These are phyloP conservation scores for Viola odorata DNA, from an alignment of 345 rosid species.

Conservation along the genomic window DNA sequence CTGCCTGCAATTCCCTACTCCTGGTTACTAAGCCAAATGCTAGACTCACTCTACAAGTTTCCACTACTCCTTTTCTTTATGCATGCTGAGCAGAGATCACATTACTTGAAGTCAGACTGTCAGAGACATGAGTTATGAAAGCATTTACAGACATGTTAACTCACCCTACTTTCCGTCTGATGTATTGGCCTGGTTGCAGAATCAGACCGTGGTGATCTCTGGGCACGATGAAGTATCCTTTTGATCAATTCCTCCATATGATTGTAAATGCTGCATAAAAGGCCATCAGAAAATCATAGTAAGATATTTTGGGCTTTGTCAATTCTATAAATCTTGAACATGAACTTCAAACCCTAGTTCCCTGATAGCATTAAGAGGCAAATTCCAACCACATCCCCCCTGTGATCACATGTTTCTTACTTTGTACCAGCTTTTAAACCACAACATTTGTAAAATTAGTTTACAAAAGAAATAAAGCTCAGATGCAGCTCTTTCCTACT, in stretches of 20 bases:
- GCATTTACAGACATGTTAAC: not conserved
- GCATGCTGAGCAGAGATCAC: not conserved
- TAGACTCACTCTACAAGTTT: not conserved
- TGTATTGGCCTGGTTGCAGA: constrained; percentile 8
- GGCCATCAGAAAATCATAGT: not conserved
- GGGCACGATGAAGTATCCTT: constrained; percentile 18
- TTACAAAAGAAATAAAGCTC: not conserved
- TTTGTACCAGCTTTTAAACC: too few species aligned
- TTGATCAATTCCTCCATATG: constrained; percentile 26
- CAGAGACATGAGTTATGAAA: not conserved
- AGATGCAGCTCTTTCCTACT: not conserved
- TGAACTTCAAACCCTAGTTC: not conserved
- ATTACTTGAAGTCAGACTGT: not conserved
- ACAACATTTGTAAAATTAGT: not conserved
- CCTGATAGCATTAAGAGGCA: not conserved
- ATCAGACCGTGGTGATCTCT: constrained; percentile 14
- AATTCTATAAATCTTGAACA: not conserved
- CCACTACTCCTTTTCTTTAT: not conserved
- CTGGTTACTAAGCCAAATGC: not conserved
- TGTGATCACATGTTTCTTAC: too few species aligned
- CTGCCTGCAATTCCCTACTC: not conserved
- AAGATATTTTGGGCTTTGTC: not conserved
- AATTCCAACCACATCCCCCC: not conserved
- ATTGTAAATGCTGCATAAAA: constrained; percentile 25
- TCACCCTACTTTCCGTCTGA: constrained; percentile 12